Conservation (phyloP, 2,329 filamentous ascomycete genomes). For the Amauroascus niger region DNA sequence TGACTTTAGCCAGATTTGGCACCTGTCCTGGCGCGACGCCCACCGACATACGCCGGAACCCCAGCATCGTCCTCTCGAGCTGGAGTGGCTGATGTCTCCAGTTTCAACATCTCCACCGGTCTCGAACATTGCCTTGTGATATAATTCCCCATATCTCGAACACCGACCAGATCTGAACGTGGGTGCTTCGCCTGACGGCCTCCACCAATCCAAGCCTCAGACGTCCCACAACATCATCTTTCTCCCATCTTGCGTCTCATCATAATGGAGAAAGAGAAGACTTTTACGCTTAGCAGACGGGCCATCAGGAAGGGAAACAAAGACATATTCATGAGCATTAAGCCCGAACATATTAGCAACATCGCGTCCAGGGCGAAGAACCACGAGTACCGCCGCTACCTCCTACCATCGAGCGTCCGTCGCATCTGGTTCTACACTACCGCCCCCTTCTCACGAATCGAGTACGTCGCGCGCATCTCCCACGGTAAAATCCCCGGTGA, state of each 20-base stretch:
- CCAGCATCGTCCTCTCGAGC: too few species aligned
- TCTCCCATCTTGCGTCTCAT: background rate
- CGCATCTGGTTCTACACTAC: constrained; percentile 56
- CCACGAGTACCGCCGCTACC: constrained; percentile 49
- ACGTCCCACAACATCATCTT: background rate
- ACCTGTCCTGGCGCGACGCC: too few species aligned
- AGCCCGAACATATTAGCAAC: constrained; percentile 18
- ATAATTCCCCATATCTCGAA: too few species aligned
- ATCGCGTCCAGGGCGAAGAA: constrained; percentile 45
- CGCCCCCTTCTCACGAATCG: constrained; percentile 40
- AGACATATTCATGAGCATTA: constrained; percentile 14
- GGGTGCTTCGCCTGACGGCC: background rate
- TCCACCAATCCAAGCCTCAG: background rate
- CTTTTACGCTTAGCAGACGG: background rate
- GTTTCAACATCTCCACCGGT: too few species aligned
- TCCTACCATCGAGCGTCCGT: constrained; percentile 45
- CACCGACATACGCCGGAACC: too few species aligned
- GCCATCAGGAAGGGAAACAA: constrained; percentile 4
- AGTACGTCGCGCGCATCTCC: constrained; percentile 51
- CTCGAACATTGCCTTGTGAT: too few species aligned
- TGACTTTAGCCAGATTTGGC: background rate
- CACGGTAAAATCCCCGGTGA: constrained; percentile 41
- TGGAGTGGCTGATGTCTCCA: too few species aligned
- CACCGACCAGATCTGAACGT: too few species aligned
- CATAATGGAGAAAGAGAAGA: background rate